Evolutionary conservation across 306 rosid genomes (phyloP).

Genomic region (Hylodesmum podocarpum): DNA sequence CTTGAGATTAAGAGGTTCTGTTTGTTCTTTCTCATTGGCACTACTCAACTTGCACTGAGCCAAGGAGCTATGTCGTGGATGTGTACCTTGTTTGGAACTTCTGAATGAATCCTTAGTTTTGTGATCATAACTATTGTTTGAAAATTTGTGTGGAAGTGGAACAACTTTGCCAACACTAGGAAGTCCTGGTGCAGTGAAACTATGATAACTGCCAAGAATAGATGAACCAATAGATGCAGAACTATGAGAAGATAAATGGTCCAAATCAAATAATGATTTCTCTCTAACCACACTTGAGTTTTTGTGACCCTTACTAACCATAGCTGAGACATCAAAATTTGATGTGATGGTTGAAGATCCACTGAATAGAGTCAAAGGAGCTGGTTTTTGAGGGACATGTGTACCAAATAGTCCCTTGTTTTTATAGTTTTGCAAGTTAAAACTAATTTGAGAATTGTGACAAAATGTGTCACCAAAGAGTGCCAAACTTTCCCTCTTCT

Average conservation of each 20-base stretch:
- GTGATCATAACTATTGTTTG: slow-evolving; percentile 2
- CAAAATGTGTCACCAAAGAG: neutral
- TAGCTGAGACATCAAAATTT: neutral
- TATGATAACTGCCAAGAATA: slow-evolving; percentile 20
- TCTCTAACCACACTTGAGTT: neutral
- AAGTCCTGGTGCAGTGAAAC: slow-evolving; percentile 33
- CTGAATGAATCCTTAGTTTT: neutral
- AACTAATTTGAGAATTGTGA: slow-evolving; percentile 1
- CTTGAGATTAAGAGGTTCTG: neutral
- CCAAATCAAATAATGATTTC: neutral
- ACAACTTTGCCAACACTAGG: slow-evolving; percentile 32
- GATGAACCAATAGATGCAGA: neutral
- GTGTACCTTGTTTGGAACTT: neutral
- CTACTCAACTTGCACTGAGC: neutral
- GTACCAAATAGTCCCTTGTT: slow-evolving; percentile 4
- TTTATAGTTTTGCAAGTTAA: slow-evolving; percentile 14
- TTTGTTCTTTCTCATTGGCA: neutral
- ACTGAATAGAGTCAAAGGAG: slow-evolving; percentile 13
- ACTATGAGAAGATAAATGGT: neutral
- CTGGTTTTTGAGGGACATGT: neutral
- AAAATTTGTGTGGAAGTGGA: slow-evolving; percentile 15
- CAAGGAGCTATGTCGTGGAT: neutral
- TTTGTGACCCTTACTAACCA: neutral
- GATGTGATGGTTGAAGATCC: slow-evolving; percentile 25
- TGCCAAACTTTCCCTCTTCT: slow-evolving; percentile 44